Evolutionary conservation across 495 filamentous ascomycete species (phyloP).

Genomic region (Neurospora pannonica): DNA sequence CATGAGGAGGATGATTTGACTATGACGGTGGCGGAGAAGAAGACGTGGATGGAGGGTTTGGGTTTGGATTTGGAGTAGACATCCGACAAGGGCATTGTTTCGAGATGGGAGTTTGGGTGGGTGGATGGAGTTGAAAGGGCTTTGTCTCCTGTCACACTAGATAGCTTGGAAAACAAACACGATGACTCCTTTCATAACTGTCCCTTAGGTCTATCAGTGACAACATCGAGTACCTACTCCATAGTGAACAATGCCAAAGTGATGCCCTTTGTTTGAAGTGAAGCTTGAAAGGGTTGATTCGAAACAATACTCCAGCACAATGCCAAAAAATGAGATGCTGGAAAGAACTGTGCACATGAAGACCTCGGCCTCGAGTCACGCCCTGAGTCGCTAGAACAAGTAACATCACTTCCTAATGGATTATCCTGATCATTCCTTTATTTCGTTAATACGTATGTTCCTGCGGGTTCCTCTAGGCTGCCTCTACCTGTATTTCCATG

Average conservation of each 20-base stretch:
- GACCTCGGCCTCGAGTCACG: too few relatives aligned
- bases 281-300: too few relatives aligned
- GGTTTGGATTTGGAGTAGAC: background rate
- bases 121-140: background rate
- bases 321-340: too few relatives aligned
- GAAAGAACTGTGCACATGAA: too few relatives aligned
- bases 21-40: background rate
- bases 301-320: too few relatives aligned
- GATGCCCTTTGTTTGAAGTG: background rate
- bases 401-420: too few relatives aligned
- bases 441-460: too few relatives aligned
- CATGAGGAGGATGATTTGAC: background rate
- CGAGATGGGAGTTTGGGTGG: background rate
- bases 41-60: background rate
- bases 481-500: too few relatives aligned
- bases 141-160: background rate
- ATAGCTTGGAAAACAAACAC: too few relatives aligned
- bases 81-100: background rate
- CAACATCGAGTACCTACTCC: background rate
- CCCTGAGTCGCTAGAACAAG: too few relatives aligned
- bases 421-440: too few relatives aligned
- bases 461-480: too few relatives aligned
- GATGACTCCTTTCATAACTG: background rate
- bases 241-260: background rate
- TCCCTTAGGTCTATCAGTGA: background rate